Evolutionary conservation across 2,329 filamentous ascomycete species (phyloP), one percentile per base, ranked within the genome.

Genomic region (Cladorrhinum sp.): DNA sequence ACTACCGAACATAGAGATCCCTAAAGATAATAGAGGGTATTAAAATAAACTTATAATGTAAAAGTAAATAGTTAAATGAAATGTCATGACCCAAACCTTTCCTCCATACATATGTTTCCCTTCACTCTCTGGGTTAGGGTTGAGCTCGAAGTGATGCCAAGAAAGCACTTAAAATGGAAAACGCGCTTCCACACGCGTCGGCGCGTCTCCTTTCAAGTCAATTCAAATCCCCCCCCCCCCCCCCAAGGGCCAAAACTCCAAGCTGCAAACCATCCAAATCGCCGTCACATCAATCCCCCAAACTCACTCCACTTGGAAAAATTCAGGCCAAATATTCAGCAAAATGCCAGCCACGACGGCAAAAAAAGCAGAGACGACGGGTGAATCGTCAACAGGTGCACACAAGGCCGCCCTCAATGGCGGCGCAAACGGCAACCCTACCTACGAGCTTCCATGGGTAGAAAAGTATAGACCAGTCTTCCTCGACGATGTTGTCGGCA

Each of bases 381-480:
- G 85, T 73, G 85, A 88, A 69, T 86, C 86, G 3, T 87, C 85
- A 16, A 85, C 76, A 4, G 78, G 84, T 46, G 84, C 82, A 21
- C 77, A 81, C 51, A 88, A 86, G 69, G 80, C 79, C 1, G 80
- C 79, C 1, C 69, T 85, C 49, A 79, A 79, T 20, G 73, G 42
- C 16, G 18, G n/a, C 23, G 73, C 81, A 3, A 84, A 80, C 66
- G 82, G 79, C 53, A 75, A 76, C 20, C 65, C 79, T 9, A 85
- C 79, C 66, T 93, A 92, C 69, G 91, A 95, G 74, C 79, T 95
- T 60, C 91, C 91, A 77, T 95, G 90, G 95, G 95, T 99, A 63
- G 95, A 99, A 77, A 99, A 99, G 75, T 99, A 98, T 79, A 86
- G 95, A 42, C 95, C 95, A 1, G 84, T 96, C 57, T 96, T 96